Evolutionary conservation across 805 yeast genomes (phyloP), one percentile per base, ranked within the genome.

Genomic region (Maudiozyma barnettii): DNA sequence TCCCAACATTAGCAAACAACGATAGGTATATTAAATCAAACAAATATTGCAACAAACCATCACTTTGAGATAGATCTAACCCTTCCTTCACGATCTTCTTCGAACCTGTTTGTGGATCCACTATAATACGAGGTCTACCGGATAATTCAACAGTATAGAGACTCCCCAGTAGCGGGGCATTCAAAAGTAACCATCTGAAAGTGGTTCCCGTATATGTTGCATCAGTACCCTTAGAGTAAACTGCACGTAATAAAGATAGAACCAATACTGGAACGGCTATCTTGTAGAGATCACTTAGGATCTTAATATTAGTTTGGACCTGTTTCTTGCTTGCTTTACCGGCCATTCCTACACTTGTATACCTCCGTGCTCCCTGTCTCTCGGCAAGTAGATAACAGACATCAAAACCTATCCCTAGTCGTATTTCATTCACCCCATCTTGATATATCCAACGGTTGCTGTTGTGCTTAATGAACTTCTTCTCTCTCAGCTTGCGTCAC

Each of bases 11-110:
- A 22, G 76, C 66, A n/a, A 71, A 50, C 61, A 78, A 64, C 7
- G 82, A 76, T 44, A 77, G 51, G 58, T 79, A 79, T 39, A 78
- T 64, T 35, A 75, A 53, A 55, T 79, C 84, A 51, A 77, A 76
- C 60, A 78, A 60, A 58, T 76, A 77, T 57, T 77, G 82, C 35
- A 70, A 71, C 12, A 77, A 58, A 0, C 81, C 81, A 12, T 67
- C 68, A 10, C 49, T 35, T 22, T 72, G 75, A 31, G 60, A 57
- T 43, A 78, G 62, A 52, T 79, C 81, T 41, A 70, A 71, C 1
- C 82, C 82, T 35, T 71, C 64, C 20, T 62, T 68, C 8, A 69
- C 53, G 48, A 76, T 60, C 51, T 68, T 71, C 63, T 22, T 39
- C 23, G 42, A 44, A 16, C 44, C 46, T 26, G 46, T 20, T 8